Base-by-base conservation (phyloP, 495 filamentous ascomycete species). In the Annulohypoxylon maeteangense region DNA sequence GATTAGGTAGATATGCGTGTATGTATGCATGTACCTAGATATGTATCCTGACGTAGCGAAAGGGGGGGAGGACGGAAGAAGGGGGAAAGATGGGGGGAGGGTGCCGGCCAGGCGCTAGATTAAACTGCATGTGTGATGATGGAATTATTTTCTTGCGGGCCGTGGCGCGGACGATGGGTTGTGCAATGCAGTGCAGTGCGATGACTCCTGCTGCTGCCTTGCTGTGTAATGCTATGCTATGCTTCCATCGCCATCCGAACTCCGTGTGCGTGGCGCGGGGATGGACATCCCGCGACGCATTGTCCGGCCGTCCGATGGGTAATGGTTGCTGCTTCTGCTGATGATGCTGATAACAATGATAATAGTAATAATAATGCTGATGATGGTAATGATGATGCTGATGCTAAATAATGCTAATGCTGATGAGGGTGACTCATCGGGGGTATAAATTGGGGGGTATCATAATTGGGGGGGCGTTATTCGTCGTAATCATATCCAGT, bases 401-500 rank as follows among this genome's bases (percentile, higher is more conserved):
- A 40, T 40, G 36, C 36, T 40, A 40, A 14, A 10, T 40, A 40
- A 40, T 40, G 36, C 18, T 38, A n/a, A 2, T 57, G 51, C 23
- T 54, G 20, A 27, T 57, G 54, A 3, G 36, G 27, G 54, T 32
- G 27, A 34, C 50, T 34, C 29, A 34, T 54, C 50, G 40, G 40
- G 40, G 40, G 47, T 57, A 40, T 16, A 40, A 40, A 14, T 14
- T 57, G 36, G 18, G 67, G 71, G 71, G 71, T 74, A 71, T 74
- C 63, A 72, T 53, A 51, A 14, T 40, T n/a, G n/a, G 27, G 47
- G 65, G 62, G 66, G 51, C 50, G 27, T 54, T 45, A 65, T 65
- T 68, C 40, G 60, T 74, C 62, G 54, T 62, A 57, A 68, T 67
- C 55, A 62, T 75, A 32, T 20, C 44, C 54, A 22, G 10, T 54